A percentile compares a stretch with the other conserved stretches of the same genome.
Conservation (phyloP, 1,284 basidiomycete species). For the Malassezia yamatoensis region DNA sequence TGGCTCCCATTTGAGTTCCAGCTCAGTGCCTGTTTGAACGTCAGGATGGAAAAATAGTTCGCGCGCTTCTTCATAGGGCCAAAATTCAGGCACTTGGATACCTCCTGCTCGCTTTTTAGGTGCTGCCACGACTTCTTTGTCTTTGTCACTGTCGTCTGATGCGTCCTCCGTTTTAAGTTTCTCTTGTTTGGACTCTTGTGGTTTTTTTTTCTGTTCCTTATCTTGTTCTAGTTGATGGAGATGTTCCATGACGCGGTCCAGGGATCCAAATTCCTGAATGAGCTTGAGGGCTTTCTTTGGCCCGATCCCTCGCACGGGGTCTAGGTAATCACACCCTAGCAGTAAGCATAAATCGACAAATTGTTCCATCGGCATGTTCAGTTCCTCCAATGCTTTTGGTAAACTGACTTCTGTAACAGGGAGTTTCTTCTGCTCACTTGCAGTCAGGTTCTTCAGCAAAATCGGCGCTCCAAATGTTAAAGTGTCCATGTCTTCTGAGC, state of each 20-base stretch:
- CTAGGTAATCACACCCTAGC: conserved; percentile 94
- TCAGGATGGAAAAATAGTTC: conserved; percentile 79
- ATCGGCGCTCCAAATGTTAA: conserved; percentile 88
- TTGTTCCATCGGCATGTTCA: conserved; percentile 80
- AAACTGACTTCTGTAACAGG: conserved; percentile 92
- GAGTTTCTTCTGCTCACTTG: conserved; percentile 95
- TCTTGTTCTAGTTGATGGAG: conserved; percentile 61
- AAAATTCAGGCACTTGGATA: conserved; percentile 68
- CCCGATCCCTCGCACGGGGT: conserved; percentile 87
- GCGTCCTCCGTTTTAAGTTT: conserved; percentile 35
- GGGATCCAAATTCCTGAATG: conserved; percentile 69
- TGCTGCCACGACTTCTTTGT: conserved; percentile 15
- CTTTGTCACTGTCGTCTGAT: conserved; percentile 11
- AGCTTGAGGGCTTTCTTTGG: conserved; percentile 92
- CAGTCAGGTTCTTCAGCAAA: conserved; percentile 87
- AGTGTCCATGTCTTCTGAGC: conserved; percentile 99
- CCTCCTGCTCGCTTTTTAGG: conserved; percentile 51
- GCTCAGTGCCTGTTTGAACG: conserved; percentile 69
- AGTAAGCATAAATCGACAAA: conserved; percentile 96
- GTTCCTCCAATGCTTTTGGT: conserved; percentile 68
- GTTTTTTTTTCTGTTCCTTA: conserved; percentile 12
- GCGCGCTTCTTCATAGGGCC: conserved; percentile 93
- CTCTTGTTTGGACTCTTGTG: conserved; percentile 54
- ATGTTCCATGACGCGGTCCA: conserved; percentile 72
- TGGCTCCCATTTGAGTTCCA: conserved; percentile 92